Conservation (phyloP, 2,329 filamentous ascomycete species). For the Neofusicoccum parvum region DNA sequence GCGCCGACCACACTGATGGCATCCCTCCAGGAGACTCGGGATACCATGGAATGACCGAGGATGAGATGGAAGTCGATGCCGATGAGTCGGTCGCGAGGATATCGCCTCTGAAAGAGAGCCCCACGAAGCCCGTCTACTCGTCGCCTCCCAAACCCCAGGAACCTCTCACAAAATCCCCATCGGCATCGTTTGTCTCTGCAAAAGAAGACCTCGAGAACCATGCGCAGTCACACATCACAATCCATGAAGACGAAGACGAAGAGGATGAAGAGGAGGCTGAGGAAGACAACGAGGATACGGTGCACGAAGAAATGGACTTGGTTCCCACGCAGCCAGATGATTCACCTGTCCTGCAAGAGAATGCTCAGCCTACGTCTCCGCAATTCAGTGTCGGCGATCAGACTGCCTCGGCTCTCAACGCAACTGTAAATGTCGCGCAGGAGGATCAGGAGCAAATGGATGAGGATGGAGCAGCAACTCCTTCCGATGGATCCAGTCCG, state of each 20-base stretch:
- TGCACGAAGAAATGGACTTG: constrained; percentile 27
- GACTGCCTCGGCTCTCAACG: constrained; percentile 36
- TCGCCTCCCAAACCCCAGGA: constrained; percentile 13
- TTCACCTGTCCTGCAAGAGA: background rate
- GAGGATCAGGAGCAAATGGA: constrained; percentile 42
- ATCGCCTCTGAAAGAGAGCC: constrained; percentile 22
- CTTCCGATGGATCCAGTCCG: constrained; percentile 72
- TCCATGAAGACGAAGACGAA: constrained; percentile 26
- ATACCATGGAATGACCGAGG: constrained; percentile 67
- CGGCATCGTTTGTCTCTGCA: constrained; percentile 53
- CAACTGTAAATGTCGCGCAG: constrained; percentile 25
- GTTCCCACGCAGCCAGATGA: constrained; percentile 12
- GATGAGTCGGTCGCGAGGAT: constrained; percentile 4
- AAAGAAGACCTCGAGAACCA: constrained; percentile 44
- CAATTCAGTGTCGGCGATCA: constrained; percentile 37
- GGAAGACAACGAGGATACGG: constrained; percentile 23
- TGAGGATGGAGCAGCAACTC: constrained; percentile 58
- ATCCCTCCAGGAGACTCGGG: constrained; percentile 59
- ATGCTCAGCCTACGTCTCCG: constrained; percentile 26
- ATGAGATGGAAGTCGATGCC: constrained; percentile 49
- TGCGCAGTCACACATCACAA: constrained; percentile 9
- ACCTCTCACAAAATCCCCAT: background rate
- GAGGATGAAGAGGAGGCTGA: constrained; percentile 27
- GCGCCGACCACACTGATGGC: constrained; percentile 13
- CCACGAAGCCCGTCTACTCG: constrained; percentile 31